Conservation (phyloP, 257 asterid genomes). For the Solanum tarijense region DNA sequence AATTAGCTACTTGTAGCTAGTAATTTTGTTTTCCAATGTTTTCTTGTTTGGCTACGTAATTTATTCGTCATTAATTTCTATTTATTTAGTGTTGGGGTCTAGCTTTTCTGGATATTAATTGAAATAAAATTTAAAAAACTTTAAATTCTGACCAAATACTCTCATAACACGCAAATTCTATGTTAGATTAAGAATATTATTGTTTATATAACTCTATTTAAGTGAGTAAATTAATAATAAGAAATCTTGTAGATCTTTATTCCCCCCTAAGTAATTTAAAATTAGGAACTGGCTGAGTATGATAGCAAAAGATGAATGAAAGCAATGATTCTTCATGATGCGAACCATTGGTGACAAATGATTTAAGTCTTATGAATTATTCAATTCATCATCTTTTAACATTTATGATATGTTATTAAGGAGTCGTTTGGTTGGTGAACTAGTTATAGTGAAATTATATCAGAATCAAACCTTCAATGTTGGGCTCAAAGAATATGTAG, state of each 20-base stretch:
- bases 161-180: neutral
- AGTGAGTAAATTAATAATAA: neutral
- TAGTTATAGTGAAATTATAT: neutral
- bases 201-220: neutral
- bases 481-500: no score
- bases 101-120: neutral
- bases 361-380: neutral
- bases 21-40: neutral
- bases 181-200: neutral
- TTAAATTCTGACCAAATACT: neutral
- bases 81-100: neutral
- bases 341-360: neutral
- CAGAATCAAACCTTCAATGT: neutral
- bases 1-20: neutral
- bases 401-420: neutral
- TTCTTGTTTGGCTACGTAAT: neutral
- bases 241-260: neutral
- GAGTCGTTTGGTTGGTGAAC: neutral
- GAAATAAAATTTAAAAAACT: neutral
- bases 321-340: constrained; percentile 9
- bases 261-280: neutral
- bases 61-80: neutral
- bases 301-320: neutral
- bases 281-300: neutral
- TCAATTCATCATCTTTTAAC: neutral